A percentile compares a stretch with the other conserved stretches of the same genome.
Evolutionary conservation across 192 early-diverging fungal genomes (phyloP).

Genomic region (Glomus cerebriforme): DNA sequence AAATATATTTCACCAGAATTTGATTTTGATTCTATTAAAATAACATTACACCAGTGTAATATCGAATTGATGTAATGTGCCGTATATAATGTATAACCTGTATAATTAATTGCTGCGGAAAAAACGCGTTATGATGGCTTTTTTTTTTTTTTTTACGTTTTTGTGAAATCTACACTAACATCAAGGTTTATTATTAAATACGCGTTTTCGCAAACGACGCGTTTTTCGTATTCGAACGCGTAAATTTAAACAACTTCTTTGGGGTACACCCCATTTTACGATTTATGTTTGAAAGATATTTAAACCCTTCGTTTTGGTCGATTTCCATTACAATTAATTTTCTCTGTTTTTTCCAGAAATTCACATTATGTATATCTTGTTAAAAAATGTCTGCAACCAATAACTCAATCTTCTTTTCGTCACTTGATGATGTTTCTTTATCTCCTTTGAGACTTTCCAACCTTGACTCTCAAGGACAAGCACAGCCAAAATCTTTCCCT

Average conservation of each 20-base stretch:
- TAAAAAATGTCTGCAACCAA: not conserved
- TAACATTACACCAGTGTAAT: too few species aligned
- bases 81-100: too few species aligned
- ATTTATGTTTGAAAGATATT: not conserved
- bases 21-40: too few species aligned
- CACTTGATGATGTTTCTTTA: not conserved
- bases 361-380: too few species aligned
- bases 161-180: too few species aligned
- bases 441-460: not conserved
- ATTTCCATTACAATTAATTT: not conserved
- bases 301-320: not conserved
- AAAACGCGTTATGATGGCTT: too few species aligned
- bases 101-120: too few species aligned
- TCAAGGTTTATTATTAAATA: not conserved
- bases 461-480: not conserved
- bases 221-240: not conserved
- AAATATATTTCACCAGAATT: too few species aligned
- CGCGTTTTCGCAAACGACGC: not conserved
- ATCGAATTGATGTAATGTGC: too few species aligned
- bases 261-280: not conserved
- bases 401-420: not conserved
- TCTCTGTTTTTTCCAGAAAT: too few species aligned
- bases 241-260: not conserved
- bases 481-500: not conserved
- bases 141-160: too few species aligned